These are phyloP conservation scores for Kodamaea hsintzibuensis DNA, from an alignment of 805 yeast genomes.

Conservation along the genomic window DNA sequence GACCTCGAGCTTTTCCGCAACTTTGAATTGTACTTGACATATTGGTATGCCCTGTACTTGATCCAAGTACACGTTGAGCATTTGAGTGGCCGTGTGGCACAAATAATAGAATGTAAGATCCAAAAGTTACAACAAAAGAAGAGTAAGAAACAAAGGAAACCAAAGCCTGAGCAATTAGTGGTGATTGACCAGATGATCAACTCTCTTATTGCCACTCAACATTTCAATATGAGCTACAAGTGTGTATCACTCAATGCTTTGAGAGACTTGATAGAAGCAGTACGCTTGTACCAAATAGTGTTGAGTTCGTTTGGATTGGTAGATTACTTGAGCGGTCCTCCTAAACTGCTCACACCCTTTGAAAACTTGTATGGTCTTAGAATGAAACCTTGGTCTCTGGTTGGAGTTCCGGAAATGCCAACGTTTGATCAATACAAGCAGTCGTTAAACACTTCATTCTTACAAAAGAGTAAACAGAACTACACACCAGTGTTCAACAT, in stretches of 20 bases:
- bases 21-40: constrained; percentile 67
- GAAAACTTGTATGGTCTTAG: constrained; percentile 46
- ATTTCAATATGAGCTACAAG: constrained; percentile 25
- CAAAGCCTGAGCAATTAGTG: constrained; percentile 40
- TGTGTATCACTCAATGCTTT: constrained; percentile 19
- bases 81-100: constrained; percentile 36
- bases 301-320: constrained; percentile 21
- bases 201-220: constrained; percentile 12
- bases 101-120: constrained; percentile 36
- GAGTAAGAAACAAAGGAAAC: constrained; percentile 49
- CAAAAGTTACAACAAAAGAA: constrained; percentile 38
- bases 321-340: constrained; percentile 27
- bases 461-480: constrained; percentile 6
- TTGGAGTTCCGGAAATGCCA: constrained; percentile 76
- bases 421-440: constrained; percentile 39
- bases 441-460: constrained; percentile 15
- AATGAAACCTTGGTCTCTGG: constrained; percentile 75
- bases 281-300: constrained; percentile 18
- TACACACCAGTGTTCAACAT: constrained; percentile 11
- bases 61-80: constrained; percentile 43
- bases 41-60: constrained; percentile 65
- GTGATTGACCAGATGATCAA: constrained; percentile 27
- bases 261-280: constrained; percentile 21
- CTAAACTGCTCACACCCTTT: constrained; percentile 19
- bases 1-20: constrained; percentile 71